Base-by-base conservation (phyloP, 257 asterid species). In the Primulina tabacum region DNA sequence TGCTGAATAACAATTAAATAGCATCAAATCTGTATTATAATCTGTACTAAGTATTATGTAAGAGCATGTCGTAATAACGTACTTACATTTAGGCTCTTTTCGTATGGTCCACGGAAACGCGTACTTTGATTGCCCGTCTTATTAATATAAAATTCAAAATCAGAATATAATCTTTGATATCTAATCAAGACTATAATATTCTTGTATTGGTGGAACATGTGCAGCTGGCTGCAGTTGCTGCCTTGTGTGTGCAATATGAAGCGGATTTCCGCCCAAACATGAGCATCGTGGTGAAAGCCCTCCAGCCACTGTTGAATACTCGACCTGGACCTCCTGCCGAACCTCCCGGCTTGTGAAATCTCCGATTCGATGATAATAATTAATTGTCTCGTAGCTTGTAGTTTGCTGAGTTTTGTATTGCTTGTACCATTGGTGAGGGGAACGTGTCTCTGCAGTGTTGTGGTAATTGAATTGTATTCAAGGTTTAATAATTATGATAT, bases 221-320 rank as follows among this genome's bases (percentile, higher is more conserved):
- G 56, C 59, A 20, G 67, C 28, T 50, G 77, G 62, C 75, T 69
- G 73, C 43, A 69, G 12, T 82, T 50, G 86, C 86, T 78, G 83
- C 86, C 50, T 62, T 82, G 68, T 82, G 83, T 12, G 81, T 76
- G 62, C 86, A 82, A 73, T 78, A 82, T 7, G 86, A 82, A 73
- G 76, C 86, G 6, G 83, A 82, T 67, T 82, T 82, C 60, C 77
- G 83, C 20, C 86, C 86, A 52, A 81, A 77, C 74, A 77, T 77
- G 85, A 81, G 82, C 62, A 35, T 64, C 50, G 77, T 57, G 79
- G 71, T 52, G 62, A 60, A 6, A 74, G 64, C 58, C 67, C 79
- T 38, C 68, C 78, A 33, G 70, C 70, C 60, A 78, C 72, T 75
- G 72, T 81, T 29, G 62, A 29, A 34, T 67, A 63, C 30, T 24